Percentiles rank a stretch among this genome's conserved stretches.
phyloP scores from a whole-genome alignment of 805 yeast species.

The Saitoella complicata region DNA sequence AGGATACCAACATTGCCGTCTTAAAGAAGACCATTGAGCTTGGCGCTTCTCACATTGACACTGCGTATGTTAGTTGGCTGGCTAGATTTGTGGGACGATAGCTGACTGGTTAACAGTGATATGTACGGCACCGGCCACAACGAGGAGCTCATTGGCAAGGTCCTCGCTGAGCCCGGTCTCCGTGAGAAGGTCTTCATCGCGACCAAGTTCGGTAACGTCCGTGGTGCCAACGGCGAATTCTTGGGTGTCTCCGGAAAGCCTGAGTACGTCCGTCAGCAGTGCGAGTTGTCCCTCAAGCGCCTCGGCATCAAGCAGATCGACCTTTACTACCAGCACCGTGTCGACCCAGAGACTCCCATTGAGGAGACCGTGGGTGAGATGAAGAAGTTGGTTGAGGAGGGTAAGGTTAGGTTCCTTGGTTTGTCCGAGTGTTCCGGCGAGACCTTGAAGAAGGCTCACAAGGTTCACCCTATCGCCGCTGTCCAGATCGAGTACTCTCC shows the following conservation, averaged over 20 bases:
- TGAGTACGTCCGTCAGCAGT: slow-evolving; percentile 7
- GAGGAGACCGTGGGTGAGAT: slow-evolving; percentile 44
- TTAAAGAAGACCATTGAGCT: slow-evolving; percentile 1
- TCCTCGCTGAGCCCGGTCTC: slow-evolving; percentile 4
- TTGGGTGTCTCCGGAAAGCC: slow-evolving; percentile 10
- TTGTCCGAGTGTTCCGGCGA: slow-evolving; percentile 55
- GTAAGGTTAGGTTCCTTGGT: slow-evolving; percentile 54
- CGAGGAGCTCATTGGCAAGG: slow-evolving; percentile 4
- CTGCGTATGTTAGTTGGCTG: not conserved
- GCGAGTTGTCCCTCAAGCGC: slow-evolving; percentile 7
- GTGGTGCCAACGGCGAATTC: slow-evolving; percentile 25
- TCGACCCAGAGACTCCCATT: slow-evolving; percentile 39
- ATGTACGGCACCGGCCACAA: slow-evolving; percentile 2
- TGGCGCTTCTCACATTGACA: slow-evolving; percentile 7
- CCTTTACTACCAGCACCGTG: slow-evolving; percentile 57
- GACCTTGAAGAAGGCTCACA: slow-evolving; percentile 43
- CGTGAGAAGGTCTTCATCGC: slow-evolving; percentile 4
- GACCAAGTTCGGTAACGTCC: slow-evolving; percentile 2
- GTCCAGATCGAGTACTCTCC: slow-evolving; percentile 72
- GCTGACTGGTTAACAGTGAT: not conserved
- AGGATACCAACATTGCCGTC: slow-evolving; percentile 1
- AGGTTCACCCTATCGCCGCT: slow-evolving; percentile 39
- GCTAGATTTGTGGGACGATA: too few relatives aligned
- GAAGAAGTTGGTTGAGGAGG: slow-evolving; percentile 42
- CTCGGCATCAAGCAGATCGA: slow-evolving; percentile 36